Conservation (phyloP, 495 filamentous ascomycete species). For the Aspergillus hancockii region DNA sequence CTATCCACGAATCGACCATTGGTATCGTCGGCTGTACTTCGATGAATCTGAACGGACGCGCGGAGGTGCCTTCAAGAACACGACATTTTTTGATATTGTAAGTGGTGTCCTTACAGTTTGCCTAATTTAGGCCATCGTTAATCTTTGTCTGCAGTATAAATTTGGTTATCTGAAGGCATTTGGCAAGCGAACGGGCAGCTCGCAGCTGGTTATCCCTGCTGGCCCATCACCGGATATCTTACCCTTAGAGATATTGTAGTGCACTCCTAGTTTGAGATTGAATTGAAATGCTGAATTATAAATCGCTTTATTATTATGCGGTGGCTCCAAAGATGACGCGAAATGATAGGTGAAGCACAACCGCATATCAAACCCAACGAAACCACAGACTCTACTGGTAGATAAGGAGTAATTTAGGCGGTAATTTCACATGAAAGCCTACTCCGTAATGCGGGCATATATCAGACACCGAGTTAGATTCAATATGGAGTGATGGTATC, state of each 20-base stretch:
- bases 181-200: conserved; percentile 13
- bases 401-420: neutral
- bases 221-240: conserved; percentile 45
- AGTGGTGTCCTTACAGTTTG: conserved; percentile 20
- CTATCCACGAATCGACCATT: conserved; percentile 68
- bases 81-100: conserved; percentile 64
- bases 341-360: neutral
- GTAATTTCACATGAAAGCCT: neutral
- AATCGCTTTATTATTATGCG: no score
- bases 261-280: neutral
- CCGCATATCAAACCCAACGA: neutral
- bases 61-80: conserved; percentile 63
- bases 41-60: conserved; percentile 52
- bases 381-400: neutral
- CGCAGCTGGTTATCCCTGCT: conserved; percentile 19
- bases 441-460: neutral
- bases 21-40: conserved; percentile 74
- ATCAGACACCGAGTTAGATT: neutral
- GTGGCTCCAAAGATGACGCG: neutral
- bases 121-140: neutral
- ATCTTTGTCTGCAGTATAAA: conserved; percentile 17
- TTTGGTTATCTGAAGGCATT: conserved; percentile 19
- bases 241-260: conserved; percentile 9
- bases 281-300: no score
- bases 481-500: neutral